Base-by-base conservation (phyloP, 164 flowering plant species). In the Echeveria elegans region DNA sequence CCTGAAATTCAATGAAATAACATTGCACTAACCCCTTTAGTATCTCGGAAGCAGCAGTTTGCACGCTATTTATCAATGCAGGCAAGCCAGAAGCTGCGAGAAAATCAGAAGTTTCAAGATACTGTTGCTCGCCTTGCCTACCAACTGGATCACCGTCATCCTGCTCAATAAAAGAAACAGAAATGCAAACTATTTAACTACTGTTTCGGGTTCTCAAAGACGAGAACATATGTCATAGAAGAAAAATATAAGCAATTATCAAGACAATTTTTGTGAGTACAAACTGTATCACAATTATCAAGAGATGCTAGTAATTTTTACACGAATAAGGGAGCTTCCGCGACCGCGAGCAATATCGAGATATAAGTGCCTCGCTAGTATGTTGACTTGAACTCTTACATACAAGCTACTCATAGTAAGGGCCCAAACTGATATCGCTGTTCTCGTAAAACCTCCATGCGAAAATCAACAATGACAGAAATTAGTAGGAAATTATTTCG, bases 321-420 rank as follows among this genome's bases (percentile, higher is more conserved):
- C 94, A 72, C 74, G 76, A 64, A 74, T 69, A 66, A 71, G 72
- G 60, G 90, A 80, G 74, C 75, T 78, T 74, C 77, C 93, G 70
- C 80, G 82, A 41, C 79, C 86, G 52, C 85, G 81, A 2, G 99
- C 99, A 62, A 89, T 82, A 75, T 91, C 95, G 64, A 94, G 74
- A 70, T 91, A 94, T 61, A 94, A 76, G 82, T 89, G 96, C 64
- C 99, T 85, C 71, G 96, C 99, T 60, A 94, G 69, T 68, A 94
- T 91, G 76, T 91, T 91, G 74, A 88, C 96, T 76, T 84, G 96
- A 77, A 89, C 88, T 77, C 92, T 81, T 30, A 89, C 78, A 66
- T 83, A 88, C 70, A 94, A 84, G 82, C 80, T 84, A 58, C 87
- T 83, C 76, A 81, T 76, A 5, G 89, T 87, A 80, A 85, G 76